phyloP scores from a whole-genome alignment of 208 protist species.

The Trypanosoma conorhini region DNA sequence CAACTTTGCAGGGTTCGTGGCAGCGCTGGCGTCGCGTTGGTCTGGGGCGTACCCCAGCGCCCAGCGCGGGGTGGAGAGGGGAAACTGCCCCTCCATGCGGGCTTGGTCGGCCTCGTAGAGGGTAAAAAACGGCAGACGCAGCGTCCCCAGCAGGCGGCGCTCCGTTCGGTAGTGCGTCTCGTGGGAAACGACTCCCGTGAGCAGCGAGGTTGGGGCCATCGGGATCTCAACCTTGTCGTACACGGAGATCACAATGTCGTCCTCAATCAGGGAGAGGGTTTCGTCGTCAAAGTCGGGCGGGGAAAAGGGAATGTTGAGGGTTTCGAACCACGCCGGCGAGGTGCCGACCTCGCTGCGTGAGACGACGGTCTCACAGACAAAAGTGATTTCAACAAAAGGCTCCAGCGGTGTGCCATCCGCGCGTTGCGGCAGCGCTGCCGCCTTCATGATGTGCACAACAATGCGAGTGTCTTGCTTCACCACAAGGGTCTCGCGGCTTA shows the following conservation, averaged over 20 bases:
- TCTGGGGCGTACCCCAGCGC: conserved; percentile 58
- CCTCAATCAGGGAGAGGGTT: conserved; percentile 84
- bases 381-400: conserved; percentile 72
- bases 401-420: conserved; percentile 75
- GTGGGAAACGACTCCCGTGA: conserved; percentile 54
- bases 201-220: conserved; percentile 42
- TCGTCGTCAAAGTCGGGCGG: conserved; percentile 85
- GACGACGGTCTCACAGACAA: conserved; percentile 73
- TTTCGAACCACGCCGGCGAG: conserved; percentile 80
- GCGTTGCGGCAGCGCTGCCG: conserved; percentile 57
- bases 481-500: conserved; percentile 59
- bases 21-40: background rate
- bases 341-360: conserved; percentile 70
- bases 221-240: conserved; percentile 85
- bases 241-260: conserved; percentile 72
- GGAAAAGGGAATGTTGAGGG: conserved; percentile 76
- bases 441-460: conserved; percentile 86
- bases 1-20: background rate
- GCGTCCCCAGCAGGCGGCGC: conserved; percentile 69
- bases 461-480: conserved; percentile 62
- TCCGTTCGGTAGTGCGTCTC: conserved; percentile 88
- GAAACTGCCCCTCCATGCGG: conserved; percentile 72
- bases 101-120: conserved; percentile 68
- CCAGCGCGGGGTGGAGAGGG: conserved; percentile 69
- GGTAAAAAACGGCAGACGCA: conserved; percentile 78